These are phyloP conservation scores for Myriosclerotinia scirpicola DNA, from an alignment of 2,329 filamentous ascomycete species.

Conservation along the genomic window DNA sequence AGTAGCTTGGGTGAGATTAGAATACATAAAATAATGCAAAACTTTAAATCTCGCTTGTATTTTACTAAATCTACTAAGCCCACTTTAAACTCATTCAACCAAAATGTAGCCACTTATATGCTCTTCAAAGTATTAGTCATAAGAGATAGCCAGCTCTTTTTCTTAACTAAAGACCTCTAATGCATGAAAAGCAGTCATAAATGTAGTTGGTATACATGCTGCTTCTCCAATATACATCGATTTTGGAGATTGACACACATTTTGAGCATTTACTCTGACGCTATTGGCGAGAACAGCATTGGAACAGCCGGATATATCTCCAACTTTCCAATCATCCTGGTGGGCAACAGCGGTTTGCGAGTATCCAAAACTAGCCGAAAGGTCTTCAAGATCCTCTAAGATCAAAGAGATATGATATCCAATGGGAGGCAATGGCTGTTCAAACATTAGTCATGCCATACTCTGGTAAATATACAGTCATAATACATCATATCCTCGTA, in stretches of 20 bases:
- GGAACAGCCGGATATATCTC: slow-evolving; percentile 38
- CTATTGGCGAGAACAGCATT: slow-evolving; percentile 33
- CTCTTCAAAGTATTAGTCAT: too few relatives aligned
- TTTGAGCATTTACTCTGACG: slow-evolving; percentile 31
- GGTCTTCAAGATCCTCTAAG: slow-evolving; percentile 41
- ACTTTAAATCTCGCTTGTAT: too few relatives aligned
- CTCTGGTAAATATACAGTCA: slow-evolving; percentile 24
- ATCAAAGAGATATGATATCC: slow-evolving; percentile 45
- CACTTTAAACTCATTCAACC: too few relatives aligned
- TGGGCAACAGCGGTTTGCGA: slow-evolving; percentile 34
- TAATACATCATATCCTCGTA: slow-evolving; percentile 29
- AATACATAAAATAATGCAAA: too few relatives aligned
- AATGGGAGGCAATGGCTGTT: slow-evolving; percentile 42
- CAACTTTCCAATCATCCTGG: slow-evolving; percentile 33
- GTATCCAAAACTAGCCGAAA: slow-evolving; percentile 32
- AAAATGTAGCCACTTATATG: too few relatives aligned
- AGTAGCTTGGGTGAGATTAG: too few relatives aligned
- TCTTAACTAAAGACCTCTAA: too few relatives aligned
- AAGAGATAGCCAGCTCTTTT: too few relatives aligned
- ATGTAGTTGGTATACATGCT: slow-evolving; percentile 33
- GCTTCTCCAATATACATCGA: slow-evolving; percentile 31
- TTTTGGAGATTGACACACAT: slow-evolving; percentile 29
- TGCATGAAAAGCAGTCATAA: slow-evolving; percentile 35
- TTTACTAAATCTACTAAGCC: too few relatives aligned
- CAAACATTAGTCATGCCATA: slow-evolving; percentile 37